phyloP scores from a whole-genome alignment of 2,329 filamentous ascomycete genomes.

The Phyllosticta ampelicida region DNA sequence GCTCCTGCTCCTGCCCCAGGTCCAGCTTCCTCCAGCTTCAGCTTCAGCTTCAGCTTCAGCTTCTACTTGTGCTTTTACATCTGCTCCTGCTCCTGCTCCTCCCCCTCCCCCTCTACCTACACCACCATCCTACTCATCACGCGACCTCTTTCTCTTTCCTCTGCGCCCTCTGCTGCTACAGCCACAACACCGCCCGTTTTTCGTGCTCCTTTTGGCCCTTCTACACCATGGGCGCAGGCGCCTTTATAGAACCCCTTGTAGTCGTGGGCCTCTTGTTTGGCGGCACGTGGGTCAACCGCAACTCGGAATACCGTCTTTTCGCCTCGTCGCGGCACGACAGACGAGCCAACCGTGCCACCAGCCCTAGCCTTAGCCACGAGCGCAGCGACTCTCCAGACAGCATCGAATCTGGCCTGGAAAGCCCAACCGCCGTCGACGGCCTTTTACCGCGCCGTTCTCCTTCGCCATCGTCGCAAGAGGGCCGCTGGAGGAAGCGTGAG shows the following conservation, averaged over 20 bases:
- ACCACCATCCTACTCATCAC: neutral
- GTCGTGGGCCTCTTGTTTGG: conserved; percentile 50
- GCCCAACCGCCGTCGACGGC: conserved; percentile 22
- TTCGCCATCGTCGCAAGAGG: conserved; percentile 36
- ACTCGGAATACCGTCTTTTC: conserved; percentile 29
- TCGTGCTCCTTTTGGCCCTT: neutral
- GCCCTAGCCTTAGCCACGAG: conserved; percentile 3
- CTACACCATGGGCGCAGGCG: conserved; percentile 42
- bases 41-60: no score
- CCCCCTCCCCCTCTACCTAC: no score
- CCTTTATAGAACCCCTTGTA: conserved; percentile 50
- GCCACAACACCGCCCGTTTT: neutral
- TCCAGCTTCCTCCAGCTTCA: no score
- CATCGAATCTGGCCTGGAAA: conserved; percentile 31
- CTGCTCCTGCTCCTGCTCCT: no score
- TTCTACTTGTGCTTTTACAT: no score
- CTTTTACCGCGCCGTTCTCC: conserved; percentile 23
- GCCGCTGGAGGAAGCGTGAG: conserved; percentile 41
- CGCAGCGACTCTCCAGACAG: conserved; percentile 30
- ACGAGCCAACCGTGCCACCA: conserved; percentile 8
- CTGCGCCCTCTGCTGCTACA: no score
- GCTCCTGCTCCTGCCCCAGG: no score
- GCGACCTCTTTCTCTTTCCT: neutral
- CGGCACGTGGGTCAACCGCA: conserved; percentile 52
- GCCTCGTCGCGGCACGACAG: conserved; percentile 16